phyloP scores from a whole-genome alignment of 2,329 filamentous ascomycete genomes.

The Sclerotinia glacialis region DNA sequence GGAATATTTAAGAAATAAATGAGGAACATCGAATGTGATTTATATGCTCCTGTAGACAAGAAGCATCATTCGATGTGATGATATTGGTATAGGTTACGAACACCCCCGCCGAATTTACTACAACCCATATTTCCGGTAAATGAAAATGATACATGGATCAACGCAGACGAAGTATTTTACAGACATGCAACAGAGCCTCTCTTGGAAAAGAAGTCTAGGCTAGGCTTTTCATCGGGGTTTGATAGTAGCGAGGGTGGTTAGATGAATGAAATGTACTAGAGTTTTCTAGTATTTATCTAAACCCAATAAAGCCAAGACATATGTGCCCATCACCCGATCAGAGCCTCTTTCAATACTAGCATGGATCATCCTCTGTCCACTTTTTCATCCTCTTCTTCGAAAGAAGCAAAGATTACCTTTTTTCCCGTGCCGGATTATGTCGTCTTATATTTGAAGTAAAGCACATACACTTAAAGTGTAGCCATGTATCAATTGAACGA shows the following conservation, averaged over 20 bases:
- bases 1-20: neutral
- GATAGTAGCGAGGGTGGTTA: neutral
- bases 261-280: neutral
- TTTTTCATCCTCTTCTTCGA: neutral
- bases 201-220: neutral
- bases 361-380: fast-evolving
- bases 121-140: too few relatives aligned
- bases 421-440: neutral
- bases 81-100: neutral
- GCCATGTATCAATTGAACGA: neutral
- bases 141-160: neutral
- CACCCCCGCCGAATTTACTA: too few relatives aligned
- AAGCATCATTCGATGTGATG: neutral
- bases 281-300: neutral
- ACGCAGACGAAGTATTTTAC: neutral
- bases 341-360: too few relatives aligned
- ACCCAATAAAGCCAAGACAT: neutral
- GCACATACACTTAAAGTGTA: neutral
- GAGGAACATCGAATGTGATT: neutral
- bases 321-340: too few relatives aligned
- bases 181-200: neutral
- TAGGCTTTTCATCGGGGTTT: neutral
- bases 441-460: neutral
- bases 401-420: neutral
- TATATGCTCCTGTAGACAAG: neutral